A percentile compares a stretch with the other conserved stretches of the same genome.
These are phyloP conservation scores for Umbilicus rupestris DNA, from an alignment of 164 flowering plant species.

Conservation along the genomic window DNA sequence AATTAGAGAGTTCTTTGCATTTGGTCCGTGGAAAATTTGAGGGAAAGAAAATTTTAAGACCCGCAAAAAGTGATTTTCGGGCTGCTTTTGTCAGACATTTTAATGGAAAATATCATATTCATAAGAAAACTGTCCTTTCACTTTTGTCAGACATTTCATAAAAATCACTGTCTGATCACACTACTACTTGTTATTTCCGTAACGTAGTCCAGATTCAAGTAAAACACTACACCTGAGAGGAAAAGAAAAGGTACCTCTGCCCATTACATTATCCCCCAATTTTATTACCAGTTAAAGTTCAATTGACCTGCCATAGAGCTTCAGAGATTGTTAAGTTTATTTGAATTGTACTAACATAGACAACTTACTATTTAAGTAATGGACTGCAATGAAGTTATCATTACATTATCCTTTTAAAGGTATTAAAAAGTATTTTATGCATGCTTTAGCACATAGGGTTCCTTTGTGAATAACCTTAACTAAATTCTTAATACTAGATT, in stretches of 20 bases:
- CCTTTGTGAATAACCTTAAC: neutral
- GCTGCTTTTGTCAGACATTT: neutral
- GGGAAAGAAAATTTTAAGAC: neutral
- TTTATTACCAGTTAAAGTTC: neutral
- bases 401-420: neutral
- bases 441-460: constrained; percentile 5
- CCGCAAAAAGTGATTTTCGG: neutral
- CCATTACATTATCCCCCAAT: neutral
- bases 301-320: neutral
- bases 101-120: neutral
- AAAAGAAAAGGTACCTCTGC: neutral
- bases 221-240: neutral
- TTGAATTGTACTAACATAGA: neutral
- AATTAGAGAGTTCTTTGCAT: neutral
- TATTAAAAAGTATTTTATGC: neutral
- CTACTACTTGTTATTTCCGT: neutral
- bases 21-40: neutral
- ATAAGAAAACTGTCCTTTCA: neutral
- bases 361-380: neutral
- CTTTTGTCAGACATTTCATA: too few relatives aligned
- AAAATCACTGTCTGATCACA: neutral
- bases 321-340: neutral
- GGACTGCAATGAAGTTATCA: neutral
- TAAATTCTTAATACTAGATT: neutral
- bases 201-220: neutral